Percentiles rank a stretch among this genome's conserved stretches.
phyloP scores from a whole-genome alignment of 495 filamentous ascomycete species.

The Neurospora cerealis region DNA sequence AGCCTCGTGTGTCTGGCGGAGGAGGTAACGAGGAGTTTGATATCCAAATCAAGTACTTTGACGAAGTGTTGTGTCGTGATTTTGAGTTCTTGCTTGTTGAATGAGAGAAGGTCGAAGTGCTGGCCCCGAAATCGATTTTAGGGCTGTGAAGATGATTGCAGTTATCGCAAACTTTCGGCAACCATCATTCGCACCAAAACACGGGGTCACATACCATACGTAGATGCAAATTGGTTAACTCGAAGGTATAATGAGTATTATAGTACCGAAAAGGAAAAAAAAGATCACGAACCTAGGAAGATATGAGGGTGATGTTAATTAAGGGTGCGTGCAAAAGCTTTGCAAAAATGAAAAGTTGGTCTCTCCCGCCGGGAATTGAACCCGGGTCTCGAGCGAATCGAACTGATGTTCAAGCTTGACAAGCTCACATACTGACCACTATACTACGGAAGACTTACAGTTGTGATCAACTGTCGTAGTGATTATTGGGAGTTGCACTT shows the following conservation, averaged over 20 bases:
- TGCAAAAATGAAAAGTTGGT: background rate
- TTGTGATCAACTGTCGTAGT: background rate
- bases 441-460: background rate
- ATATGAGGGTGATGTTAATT: background rate
- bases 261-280: background rate
- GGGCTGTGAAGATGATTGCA: background rate
- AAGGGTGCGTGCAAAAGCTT: background rate
- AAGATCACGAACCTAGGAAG: background rate
- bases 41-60: background rate
- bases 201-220: background rate
- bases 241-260: background rate
- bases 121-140: background rate
- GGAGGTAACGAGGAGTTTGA: background rate
- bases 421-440: background rate
- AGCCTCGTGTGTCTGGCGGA: background rate
- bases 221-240: background rate
- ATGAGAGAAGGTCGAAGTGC: background rate
- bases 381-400: background rate
- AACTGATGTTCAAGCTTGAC: background rate
- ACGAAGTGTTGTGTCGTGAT: background rate
- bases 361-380: background rate
- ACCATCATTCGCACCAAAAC: background rate
- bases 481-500: background rate
- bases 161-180: background rate
- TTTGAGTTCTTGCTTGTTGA: background rate